Base-by-base conservation (phyloP, 495 filamentous ascomycete species). In the Xylaria curta region DNA sequence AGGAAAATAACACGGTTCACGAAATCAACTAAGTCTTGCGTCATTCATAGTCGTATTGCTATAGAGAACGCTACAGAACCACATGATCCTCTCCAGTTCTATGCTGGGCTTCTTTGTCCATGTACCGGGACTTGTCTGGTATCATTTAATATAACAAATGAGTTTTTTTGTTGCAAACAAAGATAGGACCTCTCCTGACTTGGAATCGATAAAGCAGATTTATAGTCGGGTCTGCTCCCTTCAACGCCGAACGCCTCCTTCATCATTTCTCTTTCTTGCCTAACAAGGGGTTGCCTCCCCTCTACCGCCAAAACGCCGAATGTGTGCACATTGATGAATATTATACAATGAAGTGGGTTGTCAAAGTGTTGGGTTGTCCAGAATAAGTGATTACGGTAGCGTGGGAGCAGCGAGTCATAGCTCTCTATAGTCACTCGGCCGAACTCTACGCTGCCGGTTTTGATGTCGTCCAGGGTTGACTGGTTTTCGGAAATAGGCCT, bases 401-500 rank as follows among this genome's bases (percentile, higher is more conserved):
- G 28, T 21, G 24, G 19, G n/a, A 71, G 21, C 15, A 36, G 49
- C 31, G 3, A 54, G 51, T 88, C 79, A 95, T n/a, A 97, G 83
- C 81, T 96, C 93, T 54, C 91, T 86, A 73, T 95, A 98, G 81
- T 99, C 97, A 78, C 92, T 95, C 21, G 94, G 94, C 58, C 96
- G 86, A 66, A 91, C 89, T 72, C 91, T 84, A 71, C 92, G 89
- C 71, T 93, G 90, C 66, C 91, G 85, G 68, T 92, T 91, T 81
- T 94, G 91, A 77, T 97, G 92, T 68, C 96, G 90, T 77, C 97
- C 94, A 13, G 94, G 96, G 78, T 99, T 99, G 65, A 98, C 93
- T 2, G 96, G 96, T 78, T 97, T 95, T 26, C 96, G 90, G 81
- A 98, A 96, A 81, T 99, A 99, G 24, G 96, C 92, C 62, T 93